These are phyloP conservation scores for Acorus calamus DNA, from an alignment of 106 monocot species.

Conservation along the genomic window DNA sequence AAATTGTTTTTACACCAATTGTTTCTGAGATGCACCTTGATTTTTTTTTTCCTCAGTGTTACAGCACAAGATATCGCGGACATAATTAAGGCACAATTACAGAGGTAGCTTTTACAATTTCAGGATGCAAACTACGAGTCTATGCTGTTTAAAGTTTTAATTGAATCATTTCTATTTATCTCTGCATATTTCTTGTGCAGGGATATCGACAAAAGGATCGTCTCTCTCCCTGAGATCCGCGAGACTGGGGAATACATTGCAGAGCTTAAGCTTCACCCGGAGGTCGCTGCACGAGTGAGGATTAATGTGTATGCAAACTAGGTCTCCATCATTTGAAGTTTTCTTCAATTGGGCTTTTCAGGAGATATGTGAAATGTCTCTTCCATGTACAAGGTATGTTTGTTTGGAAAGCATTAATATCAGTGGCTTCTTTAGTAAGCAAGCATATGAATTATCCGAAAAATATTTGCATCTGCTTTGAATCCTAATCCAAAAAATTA, in stretches of 20 bases:
- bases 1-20: not conserved
- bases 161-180: not conserved
- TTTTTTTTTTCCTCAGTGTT: slow-evolving; percentile 38
- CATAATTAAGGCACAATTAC: slow-evolving; percentile 90
- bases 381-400: too few relatives aligned
- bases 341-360: not conserved
- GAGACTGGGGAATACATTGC: slow-evolving; percentile 88
- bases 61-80: slow-evolving; percentile 86
- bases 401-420: too few relatives aligned
- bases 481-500: too few relatives aligned
- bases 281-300: slow-evolving; percentile 70
- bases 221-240: slow-evolving; percentile 77
- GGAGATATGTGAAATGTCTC: too few relatives aligned
- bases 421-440: too few relatives aligned
- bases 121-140: not conserved
- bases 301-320: slow-evolving; percentile 71
- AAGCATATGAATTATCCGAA: too few relatives aligned
- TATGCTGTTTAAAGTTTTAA: not conserved
- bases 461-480: too few relatives aligned
- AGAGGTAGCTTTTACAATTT: slow-evolving; percentile 33
- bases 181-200: slow-evolving; percentile 13
- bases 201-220: slow-evolving; percentile 67
- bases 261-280: slow-evolving; percentile 91
- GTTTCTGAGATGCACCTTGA: not conserved
- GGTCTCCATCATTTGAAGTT: not conserved